Evolutionary conservation across 2,329 filamentous ascomycete species (phyloP).

Genomic region (Cyanodermella asteris): DNA sequence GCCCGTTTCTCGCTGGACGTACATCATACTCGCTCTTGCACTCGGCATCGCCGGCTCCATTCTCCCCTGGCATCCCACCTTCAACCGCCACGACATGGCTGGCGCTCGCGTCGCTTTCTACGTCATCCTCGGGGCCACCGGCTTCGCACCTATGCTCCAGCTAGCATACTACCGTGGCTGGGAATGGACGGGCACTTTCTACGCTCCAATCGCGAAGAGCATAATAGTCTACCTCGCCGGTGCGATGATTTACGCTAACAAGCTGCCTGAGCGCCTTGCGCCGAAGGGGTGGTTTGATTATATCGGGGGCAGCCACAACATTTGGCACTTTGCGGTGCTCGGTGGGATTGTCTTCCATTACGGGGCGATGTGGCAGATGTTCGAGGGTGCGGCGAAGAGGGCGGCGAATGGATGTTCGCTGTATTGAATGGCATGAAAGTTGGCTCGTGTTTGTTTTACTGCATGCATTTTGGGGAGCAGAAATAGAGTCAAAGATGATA

Average conservation of each 20-base stretch:
- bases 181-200: constrained; percentile 74
- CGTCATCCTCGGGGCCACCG: constrained; percentile 64
- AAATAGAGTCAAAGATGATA: too few relatives aligned
- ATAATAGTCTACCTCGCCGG: constrained; percentile 68
- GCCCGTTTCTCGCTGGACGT: constrained; percentile 62
- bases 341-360: constrained; percentile 97
- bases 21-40: constrained; percentile 60
- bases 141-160: constrained; percentile 73
- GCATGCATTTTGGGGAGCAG: too few relatives aligned
- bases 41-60: constrained; percentile 76
- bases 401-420: too few relatives aligned
- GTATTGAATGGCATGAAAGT: too few relatives aligned
- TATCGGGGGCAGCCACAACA: constrained; percentile 82
- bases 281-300: constrained; percentile 94
- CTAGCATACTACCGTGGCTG: constrained; percentile 55
- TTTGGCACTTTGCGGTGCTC: constrained; percentile 89
- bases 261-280: constrained; percentile 60
- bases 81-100: constrained; percentile 81
- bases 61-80: constrained; percentile 85
- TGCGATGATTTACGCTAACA: constrained; percentile 46
- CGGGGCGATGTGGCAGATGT: constrained; percentile 86
- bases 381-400: too few relatives aligned
- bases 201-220: constrained; percentile 68
- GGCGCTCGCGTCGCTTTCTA: constrained; percentile 89
- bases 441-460: too few relatives aligned